phyloP scores from a whole-genome alignment of 1,284 basidiomycete species.

The Pseudozyma tsukubaensis region DNA sequence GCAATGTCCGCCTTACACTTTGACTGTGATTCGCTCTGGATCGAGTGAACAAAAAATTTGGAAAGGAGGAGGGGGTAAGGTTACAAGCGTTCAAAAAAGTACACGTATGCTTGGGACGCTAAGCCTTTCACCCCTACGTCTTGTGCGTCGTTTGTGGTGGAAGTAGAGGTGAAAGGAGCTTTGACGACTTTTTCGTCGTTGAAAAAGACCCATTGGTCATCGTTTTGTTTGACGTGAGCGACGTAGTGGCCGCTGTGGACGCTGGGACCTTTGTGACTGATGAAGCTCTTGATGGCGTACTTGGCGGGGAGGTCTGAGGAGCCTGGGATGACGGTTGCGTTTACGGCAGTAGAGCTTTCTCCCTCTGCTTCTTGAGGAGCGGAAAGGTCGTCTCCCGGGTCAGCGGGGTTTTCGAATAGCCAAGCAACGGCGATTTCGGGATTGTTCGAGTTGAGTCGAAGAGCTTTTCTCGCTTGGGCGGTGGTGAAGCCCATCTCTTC shows the following conservation, averaged over 20 bases:
- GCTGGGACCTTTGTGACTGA: slow-evolving; percentile 91
- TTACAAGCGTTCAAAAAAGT: slow-evolving; percentile 53
- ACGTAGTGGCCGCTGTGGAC: slow-evolving; percentile 86
- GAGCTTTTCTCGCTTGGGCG: slow-evolving; percentile 86
- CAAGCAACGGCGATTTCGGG: slow-evolving; percentile 91
- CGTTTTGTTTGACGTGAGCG: slow-evolving; percentile 76
- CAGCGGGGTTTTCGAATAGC: slow-evolving; percentile 95
- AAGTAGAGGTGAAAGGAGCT: slow-evolving; percentile 32
- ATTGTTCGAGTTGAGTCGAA: slow-evolving; percentile 83
- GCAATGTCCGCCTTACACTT: background rate
- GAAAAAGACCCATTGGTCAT: slow-evolving; percentile 52
- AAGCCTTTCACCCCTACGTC: slow-evolving; percentile 50
- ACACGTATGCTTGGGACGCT: slow-evolving; percentile 53
- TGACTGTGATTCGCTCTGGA: background rate
- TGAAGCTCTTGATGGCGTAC: slow-evolving; percentile 88
- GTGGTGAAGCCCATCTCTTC: slow-evolving; percentile 92
- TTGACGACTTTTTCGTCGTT: slow-evolving; percentile 58
- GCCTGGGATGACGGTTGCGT: slow-evolving; percentile 49
- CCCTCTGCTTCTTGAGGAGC: slow-evolving; percentile 5
- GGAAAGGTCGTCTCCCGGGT: slow-evolving; percentile 76
- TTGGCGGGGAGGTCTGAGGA: slow-evolving; percentile 75
- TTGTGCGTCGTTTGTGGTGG: slow-evolving; percentile 9
- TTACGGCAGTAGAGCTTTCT: slow-evolving; percentile 6
- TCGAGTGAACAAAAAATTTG: background rate
- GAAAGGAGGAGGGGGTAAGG: background rate